A percentile compares a stretch with the other conserved stretches of the same genome.
These are phyloP conservation scores for Apiotrichum mycotoxinovorans DNA, from an alignment of 1,284 basidiomycete genomes.

Conservation along the genomic window DNA sequence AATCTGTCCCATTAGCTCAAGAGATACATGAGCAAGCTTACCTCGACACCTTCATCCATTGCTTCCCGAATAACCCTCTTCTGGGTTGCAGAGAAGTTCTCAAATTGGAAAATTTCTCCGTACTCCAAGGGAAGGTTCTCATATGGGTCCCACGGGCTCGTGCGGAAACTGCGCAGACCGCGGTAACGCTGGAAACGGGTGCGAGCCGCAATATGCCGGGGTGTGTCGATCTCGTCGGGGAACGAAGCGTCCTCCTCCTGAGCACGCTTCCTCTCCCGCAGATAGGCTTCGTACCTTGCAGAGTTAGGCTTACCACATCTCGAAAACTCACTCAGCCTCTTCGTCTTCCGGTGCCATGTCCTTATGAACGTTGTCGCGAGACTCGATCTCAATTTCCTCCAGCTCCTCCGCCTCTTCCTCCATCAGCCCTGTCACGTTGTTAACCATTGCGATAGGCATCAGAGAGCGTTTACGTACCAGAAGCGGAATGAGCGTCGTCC, in stretches of 20 bases:
- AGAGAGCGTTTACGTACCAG: background rate
- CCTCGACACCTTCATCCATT: constrained; percentile 66
- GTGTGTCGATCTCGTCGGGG: constrained; percentile 98
- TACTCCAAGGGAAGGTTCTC: constrained; percentile 95
- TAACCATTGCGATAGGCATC: background rate
- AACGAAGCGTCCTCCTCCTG: constrained; percentile 78
- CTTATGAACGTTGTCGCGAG: constrained; percentile 42
- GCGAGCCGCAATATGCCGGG: constrained; percentile 75
- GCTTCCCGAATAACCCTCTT: constrained; percentile 66
- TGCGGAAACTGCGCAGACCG: constrained; percentile 86
- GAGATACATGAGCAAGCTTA: constrained; percentile 43
- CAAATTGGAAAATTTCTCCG: constrained; percentile 93
- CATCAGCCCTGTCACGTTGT: constrained; percentile 28
- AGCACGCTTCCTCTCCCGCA: constrained; percentile 54
- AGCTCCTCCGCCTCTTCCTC: constrained; percentile 52
- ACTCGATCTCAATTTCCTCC: constrained; percentile 58
- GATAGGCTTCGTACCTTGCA: constrained; percentile 65
- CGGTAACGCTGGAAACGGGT: constrained; percentile 90
- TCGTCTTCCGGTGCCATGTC: constrained; percentile 71
- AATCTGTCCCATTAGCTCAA: constrained; percentile 53
- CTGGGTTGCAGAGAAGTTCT: constrained; percentile 85
- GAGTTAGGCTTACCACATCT: constrained; percentile 3
- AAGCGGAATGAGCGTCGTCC: constrained; percentile 39
- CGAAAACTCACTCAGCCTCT: constrained; percentile 64
- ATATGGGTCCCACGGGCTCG: constrained; percentile 95